Percentiles rank a stretch among this genome's conserved stretches.
Evolutionary conservation across 257 asterid species (phyloP).

Genomic region (Solanum virginianum): DNA sequence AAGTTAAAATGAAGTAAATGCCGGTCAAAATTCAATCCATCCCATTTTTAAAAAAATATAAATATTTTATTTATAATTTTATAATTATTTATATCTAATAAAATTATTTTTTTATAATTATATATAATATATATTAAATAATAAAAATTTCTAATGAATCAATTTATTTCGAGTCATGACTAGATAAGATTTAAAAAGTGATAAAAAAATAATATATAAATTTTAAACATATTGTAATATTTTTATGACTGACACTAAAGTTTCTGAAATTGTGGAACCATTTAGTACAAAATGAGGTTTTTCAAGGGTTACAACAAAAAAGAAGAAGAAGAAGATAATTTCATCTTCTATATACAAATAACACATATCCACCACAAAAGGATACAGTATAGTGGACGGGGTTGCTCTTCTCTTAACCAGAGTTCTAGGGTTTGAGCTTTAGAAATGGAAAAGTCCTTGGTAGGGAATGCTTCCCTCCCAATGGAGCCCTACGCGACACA

Average conservation of each 20-base stretch:
- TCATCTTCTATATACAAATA: neutral
- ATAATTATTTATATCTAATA: too few species aligned
- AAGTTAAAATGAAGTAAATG: neutral
- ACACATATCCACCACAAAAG: too few species aligned
- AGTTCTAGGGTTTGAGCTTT: too few species aligned
- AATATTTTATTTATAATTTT: too few species aligned
- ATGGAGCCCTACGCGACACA: too few species aligned
- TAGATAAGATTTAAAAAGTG: neutral
- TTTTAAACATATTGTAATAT: neutral
- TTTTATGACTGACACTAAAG: neutral
- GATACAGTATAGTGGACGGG: too few species aligned
- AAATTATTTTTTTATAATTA: too few species aligned
- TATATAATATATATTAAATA: too few species aligned
- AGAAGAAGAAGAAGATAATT: neutral
- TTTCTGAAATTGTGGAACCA: neutral
- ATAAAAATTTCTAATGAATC: neutral
- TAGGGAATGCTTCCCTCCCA: too few species aligned
- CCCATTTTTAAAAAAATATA: too few species aligned
- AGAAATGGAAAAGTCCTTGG: too few species aligned
- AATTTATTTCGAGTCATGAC: neutral
- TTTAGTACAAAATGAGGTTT: neutral
- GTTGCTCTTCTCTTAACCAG: too few species aligned
- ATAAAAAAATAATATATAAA: neutral
- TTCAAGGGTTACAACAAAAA: neutral
- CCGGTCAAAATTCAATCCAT: neutral